Base-by-base conservation (phyloP, 108 stramenopile species). In the Cyclotella atomus region DNA sequence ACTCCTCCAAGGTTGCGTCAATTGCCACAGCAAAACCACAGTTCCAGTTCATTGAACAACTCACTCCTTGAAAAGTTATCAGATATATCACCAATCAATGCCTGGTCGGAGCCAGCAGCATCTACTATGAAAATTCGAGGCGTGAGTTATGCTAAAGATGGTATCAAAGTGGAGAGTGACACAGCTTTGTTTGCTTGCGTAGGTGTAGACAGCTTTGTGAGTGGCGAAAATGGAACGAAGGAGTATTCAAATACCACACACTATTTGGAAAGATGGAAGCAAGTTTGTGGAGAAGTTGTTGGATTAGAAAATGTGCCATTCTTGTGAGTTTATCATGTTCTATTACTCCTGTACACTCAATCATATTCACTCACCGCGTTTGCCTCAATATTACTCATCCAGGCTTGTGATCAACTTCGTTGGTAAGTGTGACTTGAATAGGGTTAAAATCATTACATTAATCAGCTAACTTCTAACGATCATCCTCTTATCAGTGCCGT, bases 171-270 rank as follows among this genome's bases (percentile, higher is more conserved):
- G 4, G 29, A 64, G 3, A 75, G 73, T 19, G 70, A 65, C 9
- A 53, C 54, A 61, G 44, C 69, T 23, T 71, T 84, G 43, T 84
- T 84, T 70, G 47, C 75, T 8, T 55, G 81, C 16, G 32, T 84
- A 52, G 83, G 83, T 19, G 83, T 84, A 44, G 83, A 84, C 49
- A 84, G 59, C 65, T 75, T 84, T 65, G 70, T 75, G 23, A 57
- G 34, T 55, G 67, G 43, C 21, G 62, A 53, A 2, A 33, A 36
- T 2, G 68, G n/a, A 17, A 36, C 32, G 12, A 15, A 44, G 27
- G 49, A 59, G 57, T 30, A 44, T 41, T 65, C 53, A 21, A 59
- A 67, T 57, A 67, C 77, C 17, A 29, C 32, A 25, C 68, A 68
- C 29, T 83, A 55, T 67, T 53, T 73, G 61, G 45, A 69, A 20